These are phyloP conservation scores for Ophiosphaerella narmari DNA, from an alignment of 2,329 filamentous ascomycete species.

Conservation along the genomic window DNA sequence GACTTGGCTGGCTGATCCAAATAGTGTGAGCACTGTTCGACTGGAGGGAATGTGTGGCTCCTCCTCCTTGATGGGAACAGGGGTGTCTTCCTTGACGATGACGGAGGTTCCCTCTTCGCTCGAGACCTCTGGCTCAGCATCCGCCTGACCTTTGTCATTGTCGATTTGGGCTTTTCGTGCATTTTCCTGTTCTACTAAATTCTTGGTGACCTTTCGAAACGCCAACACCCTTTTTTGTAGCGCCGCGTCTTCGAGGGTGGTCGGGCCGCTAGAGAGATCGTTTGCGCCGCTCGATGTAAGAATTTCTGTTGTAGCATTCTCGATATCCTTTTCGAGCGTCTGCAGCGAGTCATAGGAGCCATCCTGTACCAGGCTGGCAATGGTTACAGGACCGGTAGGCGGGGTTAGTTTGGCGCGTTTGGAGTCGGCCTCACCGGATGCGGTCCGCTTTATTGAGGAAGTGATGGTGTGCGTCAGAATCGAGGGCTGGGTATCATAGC, in stretches of 20 bases:
- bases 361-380: slow-evolving; percentile 45
- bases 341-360: slow-evolving; percentile 49
- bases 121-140: slow-evolving; percentile 8
- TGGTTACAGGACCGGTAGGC: slow-evolving; percentile 33
- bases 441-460: slow-evolving; percentile 32
- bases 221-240: slow-evolving; percentile 40
- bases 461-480: slow-evolving; percentile 49
- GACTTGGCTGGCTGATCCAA: slow-evolving; percentile 70
- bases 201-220: slow-evolving; percentile 39
- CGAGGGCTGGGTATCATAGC: slow-evolving; percentile 53
- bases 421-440: slow-evolving; percentile 47
- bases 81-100: slow-evolving; percentile 23
- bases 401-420: slow-evolving; percentile 53
- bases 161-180: slow-evolving; percentile 18
- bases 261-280: slow-evolving; percentile 25
- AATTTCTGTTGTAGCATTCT: slow-evolving; percentile 46
- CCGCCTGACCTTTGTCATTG: slow-evolving; percentile 6
- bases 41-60: slow-evolving; percentile 43
- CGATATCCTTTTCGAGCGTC: slow-evolving; percentile 50
- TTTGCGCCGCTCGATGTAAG: slow-evolving; percentile 38
- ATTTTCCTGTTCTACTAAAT: slow-evolving; percentile 36
- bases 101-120: slow-evolving; percentile 17
- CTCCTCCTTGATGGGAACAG: slow-evolving; percentile 27
- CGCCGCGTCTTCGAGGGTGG: slow-evolving; percentile 42
- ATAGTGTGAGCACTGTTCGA: slow-evolving; percentile 72